Evolutionary conservation across 257 asterid genomes (phyloP), one percentile per base, ranked within the genome.

Genomic region (Ophiorrhiza pumila): DNA sequence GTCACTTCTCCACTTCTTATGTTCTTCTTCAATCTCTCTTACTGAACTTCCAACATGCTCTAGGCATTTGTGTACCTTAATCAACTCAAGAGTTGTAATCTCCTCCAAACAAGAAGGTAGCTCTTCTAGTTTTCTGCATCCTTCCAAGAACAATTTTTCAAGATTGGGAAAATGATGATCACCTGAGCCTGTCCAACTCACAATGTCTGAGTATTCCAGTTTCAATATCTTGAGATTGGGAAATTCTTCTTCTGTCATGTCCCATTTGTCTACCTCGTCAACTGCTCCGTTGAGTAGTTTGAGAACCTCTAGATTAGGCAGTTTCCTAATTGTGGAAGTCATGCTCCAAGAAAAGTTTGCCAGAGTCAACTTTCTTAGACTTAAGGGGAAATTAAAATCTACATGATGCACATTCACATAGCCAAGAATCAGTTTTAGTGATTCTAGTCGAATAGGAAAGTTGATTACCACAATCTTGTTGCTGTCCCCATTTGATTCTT

Each of bases 1-100:
- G n/a, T n/a, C 65, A 59, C 31, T 59, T 59, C 65, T 42, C 65
- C 65, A 59, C 42, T n/a, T 31, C 65, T 59, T 59, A 41, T 12
- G 18, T 31, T 59, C 65, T 3, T 59, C 65, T 3, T 15, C 11
- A 4, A 59, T 14, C 42, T 59, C 65, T 12, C 42, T 23, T 31
- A 59, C 65, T 59, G 31, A 31, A 10, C n/a, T 12, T 59, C 42
- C 42, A 17, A 59, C 65, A 5, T 3, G 7, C 8, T 29, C 42
- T 13, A 42, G 65, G 22, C 65, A 59, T n/a, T n/a, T 59, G 41
- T 59, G 65, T 22, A 32, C 65, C 65, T 59, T 59, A 32, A 59
- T 59, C 43, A 59, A 14, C 31, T 59, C 65, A 14, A 65, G 39
- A 65, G 34, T 45, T 25, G 39, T 2, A 2, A 27, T 14, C 9